Evolutionary conservation across 495 filamentous ascomycete species (phyloP), one percentile per base, ranked within the genome.

Genomic region (Aspergillus wentii): DNA sequence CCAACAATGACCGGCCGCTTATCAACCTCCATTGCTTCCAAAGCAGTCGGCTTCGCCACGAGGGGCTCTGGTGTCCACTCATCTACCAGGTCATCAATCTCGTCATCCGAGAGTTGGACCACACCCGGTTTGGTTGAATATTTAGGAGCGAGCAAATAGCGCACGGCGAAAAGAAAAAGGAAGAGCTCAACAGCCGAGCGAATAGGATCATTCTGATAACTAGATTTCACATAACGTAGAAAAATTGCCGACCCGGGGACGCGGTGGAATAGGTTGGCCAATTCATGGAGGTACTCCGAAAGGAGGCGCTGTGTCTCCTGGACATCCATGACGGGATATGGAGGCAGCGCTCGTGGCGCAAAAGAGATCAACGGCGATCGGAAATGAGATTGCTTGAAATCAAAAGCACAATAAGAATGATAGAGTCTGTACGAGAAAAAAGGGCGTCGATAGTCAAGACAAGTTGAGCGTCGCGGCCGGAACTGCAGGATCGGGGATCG

Each of bases 51-150:
- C 6, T 71, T 62, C 6, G 82, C 75, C 14, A 95, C 89, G 10
- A 99, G 71, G 4, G 92, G 89, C 59, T 99, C 92, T 0, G 92
- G 92, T 2, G 79, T 86, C 92, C 92, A 99, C 44, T 99, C 92
- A 31, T 94, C 91, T 14, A 99, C 86, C 17, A 97, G 71, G 48
- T 99, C 92, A 55, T 99, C 92, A 46, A 99, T 91, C 64, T 99
- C 92, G 62, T 94, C 87, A 47, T 97, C 92, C 8, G 84, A 84
- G 42, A 98, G 64, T 45, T 84, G 80, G 34, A 96, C 88, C 46
- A 89, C 85, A 45, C 88, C 90, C 34, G 83, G 80, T 53, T 85
- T 91, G 38, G 89, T 95, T 35, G 85, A 84, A 63, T 97, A 98
- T 28, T 82, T 85, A 2, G 94, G 90, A 25, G 88, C 82, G 28